Percentiles rank a stretch among this genome's conserved stretches.
Conservation (phyloP, 2,329 filamentous ascomycete species). For the Aureobasidium leucospermi region DNA sequence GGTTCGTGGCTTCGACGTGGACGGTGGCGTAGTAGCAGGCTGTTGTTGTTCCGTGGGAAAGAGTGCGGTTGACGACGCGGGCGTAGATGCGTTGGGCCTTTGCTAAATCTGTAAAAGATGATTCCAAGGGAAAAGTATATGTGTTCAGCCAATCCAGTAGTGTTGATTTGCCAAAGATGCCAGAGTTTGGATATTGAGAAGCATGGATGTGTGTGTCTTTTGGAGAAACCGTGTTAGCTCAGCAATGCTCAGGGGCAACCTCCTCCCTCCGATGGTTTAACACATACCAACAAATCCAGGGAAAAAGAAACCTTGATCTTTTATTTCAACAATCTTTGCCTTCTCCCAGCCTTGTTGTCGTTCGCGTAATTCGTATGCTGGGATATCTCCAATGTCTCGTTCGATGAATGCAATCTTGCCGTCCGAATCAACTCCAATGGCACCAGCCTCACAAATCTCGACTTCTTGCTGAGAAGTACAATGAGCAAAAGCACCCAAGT, state of each 20-base stretch:
- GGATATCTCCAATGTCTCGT: slow-evolving; percentile 25
- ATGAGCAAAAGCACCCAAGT: slow-evolving; percentile 57
- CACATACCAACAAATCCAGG: slow-evolving; percentile 68
- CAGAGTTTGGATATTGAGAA: slow-evolving; percentile 86
- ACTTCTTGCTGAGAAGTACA: slow-evolving; percentile 40
- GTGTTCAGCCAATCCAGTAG: slow-evolving; percentile 88
- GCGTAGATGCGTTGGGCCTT: slow-evolving; percentile 67
- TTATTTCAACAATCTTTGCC: slow-evolving; percentile 31
- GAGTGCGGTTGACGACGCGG: slow-evolving; percentile 68
- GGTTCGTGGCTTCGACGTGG: slow-evolving; percentile 80
- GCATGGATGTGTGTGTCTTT: slow-evolving; percentile 93
- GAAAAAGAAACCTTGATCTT: slow-evolving; percentile 65
- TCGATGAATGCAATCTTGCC: slow-evolving; percentile 46
- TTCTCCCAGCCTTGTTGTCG: slow-evolving; percentile 32
- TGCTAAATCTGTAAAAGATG: slow-evolving; percentile 57
- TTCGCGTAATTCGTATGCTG: slow-evolving; percentile 17
- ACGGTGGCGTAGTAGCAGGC: slow-evolving; percentile 93
- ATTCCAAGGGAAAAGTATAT: slow-evolving; percentile 92
- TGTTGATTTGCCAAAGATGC: slow-evolving; percentile 88
- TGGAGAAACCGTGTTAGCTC: neutral
- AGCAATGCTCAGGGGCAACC: neutral
- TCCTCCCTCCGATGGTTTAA: neutral
- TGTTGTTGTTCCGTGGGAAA: slow-evolving; percentile 86
- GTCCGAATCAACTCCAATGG: slow-evolving; percentile 44
- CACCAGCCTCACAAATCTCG: slow-evolving; percentile 41